Base-by-base conservation (phyloP, 805 yeast genomes). In the Pichia ethanolica region DNA sequence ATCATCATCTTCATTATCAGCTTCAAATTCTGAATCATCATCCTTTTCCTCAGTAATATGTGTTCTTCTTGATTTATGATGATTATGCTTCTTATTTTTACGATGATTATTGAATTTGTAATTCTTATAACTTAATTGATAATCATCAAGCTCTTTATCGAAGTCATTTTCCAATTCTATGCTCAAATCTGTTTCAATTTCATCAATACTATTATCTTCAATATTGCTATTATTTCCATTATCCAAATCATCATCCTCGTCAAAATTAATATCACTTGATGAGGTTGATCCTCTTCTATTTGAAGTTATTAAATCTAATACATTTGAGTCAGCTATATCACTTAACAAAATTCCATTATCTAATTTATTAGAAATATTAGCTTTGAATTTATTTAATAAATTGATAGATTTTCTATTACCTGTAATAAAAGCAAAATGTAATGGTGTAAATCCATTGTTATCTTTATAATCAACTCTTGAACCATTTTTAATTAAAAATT, bases 351-450 rank as follows among this genome's bases (percentile, higher is more conserved):
- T 46, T 12, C 83, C 83, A 56, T 77, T 77, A 43, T 72, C 66
- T 28, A 86, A 72, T 58, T 68, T 77, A 49, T 75, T 63, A 37
- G 72, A 69, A 54, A 77, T 65, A 56, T 78, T 80, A 1, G 91
- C 85, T 46, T 81, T 83, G 61, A 84, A 82, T 36, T 75, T 81
- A 39, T 83, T 62, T 54, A 87, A 72, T 40, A 83, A 60, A 41
- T 75, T 73, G 53, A 87, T 84, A 38, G 84, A 72, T 43, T 77
- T 82, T 46, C 86, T 71, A 59, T 85, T 77, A 34, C 96, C 96
- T 56, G 75, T 72, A 57, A 90, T 64, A 34, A 89, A 78, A 0
- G 97, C 96, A 61, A 86, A 82, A 64, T 90, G 96, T 50, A 93
- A 71, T 5, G 99, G 96, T 0, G 97, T 83, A 53, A 79, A 78